phyloP scores from a whole-genome alignment of 768 basidiomycete species.

The Xerocomellus intermedius region DNA sequence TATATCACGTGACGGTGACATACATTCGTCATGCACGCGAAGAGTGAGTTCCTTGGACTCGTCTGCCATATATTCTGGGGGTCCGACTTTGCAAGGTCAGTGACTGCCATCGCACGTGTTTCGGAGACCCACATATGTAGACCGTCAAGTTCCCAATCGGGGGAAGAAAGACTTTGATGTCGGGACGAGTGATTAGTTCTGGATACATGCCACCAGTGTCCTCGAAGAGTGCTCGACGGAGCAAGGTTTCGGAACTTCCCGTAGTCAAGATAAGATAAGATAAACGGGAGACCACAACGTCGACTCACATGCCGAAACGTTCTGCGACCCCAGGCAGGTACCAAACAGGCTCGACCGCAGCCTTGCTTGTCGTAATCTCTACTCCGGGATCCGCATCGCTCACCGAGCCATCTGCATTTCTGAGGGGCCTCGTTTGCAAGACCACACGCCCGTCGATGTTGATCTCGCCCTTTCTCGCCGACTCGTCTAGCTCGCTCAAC shows the following conservation, averaged over 20 bases:
- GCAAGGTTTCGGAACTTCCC: slow-evolving; percentile 70
- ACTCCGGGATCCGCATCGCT: slow-evolving; percentile 69
- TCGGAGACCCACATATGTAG: slow-evolving; percentile 70
- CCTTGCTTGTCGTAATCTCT: slow-evolving; percentile 87
- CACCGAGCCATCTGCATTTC: slow-evolving; percentile 59
- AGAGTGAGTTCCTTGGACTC: slow-evolving; percentile 77
- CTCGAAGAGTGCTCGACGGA: slow-evolving; percentile 92
- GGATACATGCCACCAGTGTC: slow-evolving; percentile 97
- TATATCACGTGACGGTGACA: slow-evolving; percentile 16
- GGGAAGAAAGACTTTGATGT: slow-evolving; percentile 94
- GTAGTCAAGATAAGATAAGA: neutral
- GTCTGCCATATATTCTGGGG: slow-evolving; percentile 75
- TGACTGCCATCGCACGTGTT: neutral
- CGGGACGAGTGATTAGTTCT: slow-evolving; percentile 91
- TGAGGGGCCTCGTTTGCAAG: slow-evolving; percentile 59
- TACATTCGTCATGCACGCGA: slow-evolving; percentile 93
- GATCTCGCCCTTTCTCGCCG: slow-evolving; percentile 69
- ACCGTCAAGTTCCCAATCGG: slow-evolving; percentile 91
- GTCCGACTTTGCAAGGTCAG: slow-evolving; percentile 52
- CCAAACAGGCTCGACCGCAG: slow-evolving; percentile 97
- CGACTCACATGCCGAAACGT: slow-evolving; percentile 83
- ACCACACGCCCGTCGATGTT: slow-evolving; percentile 82
- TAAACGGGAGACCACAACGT: neutral
- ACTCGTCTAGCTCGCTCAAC: slow-evolving; percentile 88
- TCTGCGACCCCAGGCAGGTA: slow-evolving; percentile 91